Evolutionary conservation across 148 eudicot genomes (phyloP), one percentile per base, ranked within the genome.

Genomic region (Diospyros kaki): DNA sequence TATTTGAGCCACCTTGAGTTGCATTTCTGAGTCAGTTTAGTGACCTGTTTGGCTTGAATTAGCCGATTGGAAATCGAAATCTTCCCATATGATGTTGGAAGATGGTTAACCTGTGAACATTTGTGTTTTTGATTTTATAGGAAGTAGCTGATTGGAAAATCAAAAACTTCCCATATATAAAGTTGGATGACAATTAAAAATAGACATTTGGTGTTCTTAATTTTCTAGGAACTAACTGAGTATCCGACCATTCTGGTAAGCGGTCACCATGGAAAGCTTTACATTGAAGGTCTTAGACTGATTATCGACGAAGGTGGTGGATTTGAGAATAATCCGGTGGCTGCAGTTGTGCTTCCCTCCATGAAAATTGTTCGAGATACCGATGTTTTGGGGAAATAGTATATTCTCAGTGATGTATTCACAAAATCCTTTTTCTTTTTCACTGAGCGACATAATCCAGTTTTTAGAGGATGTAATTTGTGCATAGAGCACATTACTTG

Each of bases 261-360:
- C 73, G 98, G 98, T 76, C 98, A 94, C 84, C 98, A 94, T 78
- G 98, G 89, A 10, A 90, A 90, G 88, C 91, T 94, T 80, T 84
- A 90, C 54, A 84, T 90, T 42, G 93, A 94, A 11, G 96, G 88
- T 18, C 82, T 84, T 51, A 87, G 98, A 76, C 79, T 94, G 71
- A 83, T 94, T 62, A 92, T 94, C 28, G 98, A 94, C 71, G 87
- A 87, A 82, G 89, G 97, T 14, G 98, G 97, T 5, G 98, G 98
- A 64, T 71, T 79, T 0, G 79, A 78, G 71, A 55, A 85, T 53
- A 92, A 87, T 56, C 92, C 97, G 2, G 85, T 92, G 54, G 95
- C 97, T 73, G 98, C 97, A 43, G 53, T 91, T 46, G 84, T 94
- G 79, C 91, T 94, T 11, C 97, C 97, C 18, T 86, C 89, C 10